Base-by-base conservation (phyloP, 1,284 basidiomycete genomes). In the Boletus mariae region DNA sequence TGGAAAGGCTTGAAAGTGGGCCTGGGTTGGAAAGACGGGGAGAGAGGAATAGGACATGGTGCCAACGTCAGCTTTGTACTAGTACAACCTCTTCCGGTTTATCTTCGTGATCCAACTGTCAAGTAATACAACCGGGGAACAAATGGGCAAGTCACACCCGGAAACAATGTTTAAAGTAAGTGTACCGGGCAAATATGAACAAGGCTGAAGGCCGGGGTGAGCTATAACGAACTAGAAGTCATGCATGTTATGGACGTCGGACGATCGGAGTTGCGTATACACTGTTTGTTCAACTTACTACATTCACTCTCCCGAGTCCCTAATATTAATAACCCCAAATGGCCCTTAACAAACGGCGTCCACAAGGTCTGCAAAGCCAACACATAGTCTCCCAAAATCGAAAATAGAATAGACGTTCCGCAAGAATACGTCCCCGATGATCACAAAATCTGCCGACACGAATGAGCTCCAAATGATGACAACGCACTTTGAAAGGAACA, bases 41-140 rank as follows among this genome's bases (percentile, higher is more conserved):
- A 57, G 53, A 47, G 58, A 43, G 47, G 63, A 56, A 53, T 71
- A 70, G 45, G 68, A 68, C 67, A 69, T 67, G 63, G 29, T 17
- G 44, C 37, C 29, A 12, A 45, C 25, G 34, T 43, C 45, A 26
- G 37, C 34, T 35, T 47, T 47, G 32, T 47, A 26, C 45, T 26
- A 50, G 57, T 57, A 23, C 38, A 23, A 26, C 35, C n/a, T 45
- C 51, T 63, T 54, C 63, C 61, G 61, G 61, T 65, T 65, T 59
- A 54, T 65, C 59, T 59, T 65, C 63, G 63, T 60, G 12, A 25
- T 13, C 28, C 31, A 46, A 26, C 34, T 44, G 15, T 23, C 49
- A 20, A 45, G 23, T 41, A 61, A 15, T 43, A 17, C 47, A 43
- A 23, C 57, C 47, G 56, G 25, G 11, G 23, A 28, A 28, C 25